Evolutionary conservation across 2,329 filamentous ascomycete species (phyloP).

Genomic region (Diaporthe vaccinii): DNA sequence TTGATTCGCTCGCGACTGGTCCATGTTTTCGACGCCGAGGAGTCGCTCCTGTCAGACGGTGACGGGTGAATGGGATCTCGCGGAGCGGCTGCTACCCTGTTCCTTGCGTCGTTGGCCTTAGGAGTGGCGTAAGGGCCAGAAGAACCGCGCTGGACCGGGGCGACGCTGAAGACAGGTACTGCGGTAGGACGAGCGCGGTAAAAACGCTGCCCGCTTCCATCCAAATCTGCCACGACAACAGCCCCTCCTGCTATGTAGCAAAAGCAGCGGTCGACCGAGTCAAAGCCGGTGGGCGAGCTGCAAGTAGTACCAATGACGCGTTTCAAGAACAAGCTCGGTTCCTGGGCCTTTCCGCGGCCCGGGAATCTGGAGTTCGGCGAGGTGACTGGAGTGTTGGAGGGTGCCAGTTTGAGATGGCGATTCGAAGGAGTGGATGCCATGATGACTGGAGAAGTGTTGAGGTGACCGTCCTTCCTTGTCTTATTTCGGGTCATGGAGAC

Average conservation of each 20-base stretch:
- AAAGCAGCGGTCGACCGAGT: conserved; percentile 82
- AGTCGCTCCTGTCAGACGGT: conserved; percentile 71
- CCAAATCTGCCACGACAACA: conserved; percentile 88
- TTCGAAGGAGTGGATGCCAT: conserved; percentile 73
- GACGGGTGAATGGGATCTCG: conserved; percentile 63
- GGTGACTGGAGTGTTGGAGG: conserved; percentile 80
- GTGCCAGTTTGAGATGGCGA: conserved; percentile 76
- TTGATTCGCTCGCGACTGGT: conserved; percentile 94
- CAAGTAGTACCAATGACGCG: conserved; percentile 94
- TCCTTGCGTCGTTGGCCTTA: conserved; percentile 75
- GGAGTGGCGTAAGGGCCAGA: conserved; percentile 68
- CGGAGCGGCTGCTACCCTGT: conserved; percentile 62
- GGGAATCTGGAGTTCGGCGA: conserved; percentile 75
- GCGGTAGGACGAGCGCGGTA: conserved; percentile 88
- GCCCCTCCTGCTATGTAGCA: conserved; percentile 94
- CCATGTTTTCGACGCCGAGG: conserved; percentile 78
- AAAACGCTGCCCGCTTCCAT: conserved; percentile 85
- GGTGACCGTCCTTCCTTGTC: background rate
- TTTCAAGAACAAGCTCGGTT: conserved; percentile 78
- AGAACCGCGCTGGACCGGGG: conserved; percentile 63
- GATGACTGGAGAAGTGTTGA: conserved; percentile 52
- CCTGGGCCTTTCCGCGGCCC: conserved; percentile 62
- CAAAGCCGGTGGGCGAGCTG: conserved; percentile 86
- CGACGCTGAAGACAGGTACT: conserved; percentile 72
- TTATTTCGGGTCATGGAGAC: conserved; percentile 1